Conservation (phyloP, 768 basidiomycete genomes). For the Pluteus cervinus region DNA sequence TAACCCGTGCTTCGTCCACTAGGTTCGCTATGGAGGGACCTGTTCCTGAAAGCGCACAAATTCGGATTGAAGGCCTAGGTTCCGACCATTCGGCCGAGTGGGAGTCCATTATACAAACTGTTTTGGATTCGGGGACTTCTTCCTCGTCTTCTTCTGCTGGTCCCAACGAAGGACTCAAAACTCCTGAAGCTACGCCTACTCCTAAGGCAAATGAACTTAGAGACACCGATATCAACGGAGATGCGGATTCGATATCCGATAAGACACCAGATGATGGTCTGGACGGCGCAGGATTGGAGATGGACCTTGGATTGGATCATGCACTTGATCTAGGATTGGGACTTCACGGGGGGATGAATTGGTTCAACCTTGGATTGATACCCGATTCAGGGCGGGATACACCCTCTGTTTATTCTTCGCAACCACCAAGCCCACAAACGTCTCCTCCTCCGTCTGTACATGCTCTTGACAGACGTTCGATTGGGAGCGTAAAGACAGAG, state of each 20-base stretch:
- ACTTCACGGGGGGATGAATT: constrained; percentile 29
- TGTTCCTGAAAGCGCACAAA: constrained; percentile 15
- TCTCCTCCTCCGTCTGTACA: constrained; percentile 22
- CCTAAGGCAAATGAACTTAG: constrained; percentile 5
- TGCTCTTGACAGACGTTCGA: constrained; percentile 10
- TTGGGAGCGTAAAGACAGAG: constrained; percentile 11
- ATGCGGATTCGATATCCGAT: neutral
- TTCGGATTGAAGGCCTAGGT: constrained; percentile 25
- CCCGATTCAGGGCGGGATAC: constrained; percentile 30
- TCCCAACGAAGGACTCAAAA: constrained; percentile 4
- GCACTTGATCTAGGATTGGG: constrained; percentile 35
- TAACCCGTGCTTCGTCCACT: constrained; percentile 7
- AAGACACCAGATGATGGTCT: constrained; percentile 25
- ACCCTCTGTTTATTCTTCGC: constrained; percentile 32
- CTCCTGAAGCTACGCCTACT: constrained; percentile 1
- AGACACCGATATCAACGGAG: constrained; percentile 1
- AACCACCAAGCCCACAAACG: constrained; percentile 20
- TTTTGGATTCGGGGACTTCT: constrained; percentile 14
- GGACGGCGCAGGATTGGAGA: constrained; percentile 29
- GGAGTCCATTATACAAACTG: constrained; percentile 34
- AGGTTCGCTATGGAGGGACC: constrained; percentile 4
- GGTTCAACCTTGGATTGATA: constrained; percentile 31
- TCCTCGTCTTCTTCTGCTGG: constrained; percentile 10
- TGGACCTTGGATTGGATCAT: constrained; percentile 27
- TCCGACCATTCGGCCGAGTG: constrained; percentile 31